Base-by-base conservation (phyloP, 1,139 yeast genomes). In the Hemisphaericaspora subhashii region DNA sequence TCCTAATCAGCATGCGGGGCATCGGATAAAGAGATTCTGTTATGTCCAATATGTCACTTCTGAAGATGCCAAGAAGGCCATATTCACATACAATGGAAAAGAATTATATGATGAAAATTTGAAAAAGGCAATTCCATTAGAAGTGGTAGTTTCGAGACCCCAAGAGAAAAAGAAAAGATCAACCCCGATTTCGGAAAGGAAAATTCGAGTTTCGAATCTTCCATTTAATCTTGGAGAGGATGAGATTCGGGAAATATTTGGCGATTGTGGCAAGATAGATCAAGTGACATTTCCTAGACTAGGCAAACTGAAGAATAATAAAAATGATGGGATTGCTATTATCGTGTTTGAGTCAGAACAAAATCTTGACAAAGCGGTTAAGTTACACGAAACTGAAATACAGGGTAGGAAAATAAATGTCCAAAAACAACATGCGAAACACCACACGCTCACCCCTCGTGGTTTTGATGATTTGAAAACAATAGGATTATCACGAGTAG, bases 21-120 rank as follows among this genome's bases (percentile, higher is more conserved):
- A 79, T 46, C 59, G 76, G 4, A 72, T 72, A 15, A 69, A 95
- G 41, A 59, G 95, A 26, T 88, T 88, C 54, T 86, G 95, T 45
- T 88, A 87, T 52, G 69, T 86, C 11, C 95, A 87, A 52, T 81
- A 64, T 48, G 50, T 64, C 0, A 57, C 66, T 11, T 43, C 74
- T 0, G 65, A 65, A 7, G 65, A 63, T 23, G 89, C 94, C 0
- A 42, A 52, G 0, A 39, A 47, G 0, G 88, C 89, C 0, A 67
- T 77, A 1, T 43, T 48, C 0, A 40, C 46, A 1, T 62, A 79
- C n/a, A 57, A 83, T 50, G 77, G 72, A 0, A 60, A 54, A 24
- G 54, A 45, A 1, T 35, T 59, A 25, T 34, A 33, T 4, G 66
- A 64, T 27, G 55, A 56, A 1, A 32, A 50, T 6, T 43, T 54